Evolutionary conservation across 2,329 filamentous ascomycete genomes (phyloP).

Genomic region (Botrytis porri): DNA sequence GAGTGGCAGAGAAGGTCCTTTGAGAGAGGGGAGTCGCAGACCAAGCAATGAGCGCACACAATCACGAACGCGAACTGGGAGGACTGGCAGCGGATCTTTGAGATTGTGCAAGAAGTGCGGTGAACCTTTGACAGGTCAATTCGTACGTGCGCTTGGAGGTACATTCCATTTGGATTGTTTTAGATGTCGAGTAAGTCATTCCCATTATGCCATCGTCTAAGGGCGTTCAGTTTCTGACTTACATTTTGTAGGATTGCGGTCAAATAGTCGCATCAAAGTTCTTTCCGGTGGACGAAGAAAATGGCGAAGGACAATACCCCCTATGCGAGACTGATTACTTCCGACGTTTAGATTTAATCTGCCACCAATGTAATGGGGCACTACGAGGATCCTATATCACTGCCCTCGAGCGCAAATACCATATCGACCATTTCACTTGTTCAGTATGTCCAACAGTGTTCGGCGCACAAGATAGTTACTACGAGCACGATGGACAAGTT

Average conservation of each 20-base stretch:
- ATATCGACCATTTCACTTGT: slow-evolving; percentile 98
- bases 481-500: slow-evolving; percentile 93
- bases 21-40: slow-evolving; percentile 25
- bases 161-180: slow-evolving; percentile 98
- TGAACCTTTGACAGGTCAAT: slow-evolving; percentile 86
- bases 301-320: slow-evolving; percentile 82
- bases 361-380: slow-evolving; percentile 87
- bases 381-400: slow-evolving; percentile 97
- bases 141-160: slow-evolving; percentile 87
- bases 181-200: slow-evolving; percentile 73
- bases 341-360: slow-evolving; percentile 82
- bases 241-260: slow-evolving; percentile 73
- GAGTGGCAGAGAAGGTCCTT: slow-evolving; percentile 32
- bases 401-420: slow-evolving; percentile 94
- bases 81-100: slow-evolving; percentile 57
- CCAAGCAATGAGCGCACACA: slow-evolving; percentile 55
- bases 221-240: slow-evolving; percentile 24
- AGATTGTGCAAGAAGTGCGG: slow-evolving; percentile 83
- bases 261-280: slow-evolving; percentile 98
- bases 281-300: slow-evolving; percentile 91
- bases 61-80: slow-evolving; percentile 52
- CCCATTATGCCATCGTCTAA: not conserved
- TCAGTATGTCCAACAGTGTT: slow-evolving; percentile 97
- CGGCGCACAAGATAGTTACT: slow-evolving; percentile 96
- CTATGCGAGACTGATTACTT: slow-evolving; percentile 99